Conservation (phyloP, 139 green algal genomes). For the Coccomyxa sp. region DNA sequence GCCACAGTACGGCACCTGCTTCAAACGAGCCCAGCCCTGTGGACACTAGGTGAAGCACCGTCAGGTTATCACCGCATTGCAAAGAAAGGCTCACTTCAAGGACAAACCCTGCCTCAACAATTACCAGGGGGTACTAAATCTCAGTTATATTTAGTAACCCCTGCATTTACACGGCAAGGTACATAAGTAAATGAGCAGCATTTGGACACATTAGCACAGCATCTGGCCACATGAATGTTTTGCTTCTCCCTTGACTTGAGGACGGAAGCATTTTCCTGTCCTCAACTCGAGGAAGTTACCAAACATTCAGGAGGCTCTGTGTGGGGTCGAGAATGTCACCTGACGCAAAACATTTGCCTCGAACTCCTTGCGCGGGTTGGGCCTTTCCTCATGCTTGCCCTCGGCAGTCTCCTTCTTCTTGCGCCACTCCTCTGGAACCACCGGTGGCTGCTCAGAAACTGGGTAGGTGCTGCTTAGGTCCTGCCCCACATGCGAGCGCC, state of each 20-base stretch:
- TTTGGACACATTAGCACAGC: too few species aligned
- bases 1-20: background rate
- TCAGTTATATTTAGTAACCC: too few species aligned
- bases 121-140: too few species aligned
- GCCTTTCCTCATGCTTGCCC: background rate
- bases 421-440: background rate
- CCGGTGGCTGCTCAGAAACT: too few species aligned
- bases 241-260: too few species aligned
- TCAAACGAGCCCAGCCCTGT: background rate
- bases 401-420: background rate
- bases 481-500: background rate
- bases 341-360: background rate
- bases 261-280: background rate
- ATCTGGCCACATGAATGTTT: too few species aligned
- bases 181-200: too few species aligned
- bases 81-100: background rate
- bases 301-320: background rate
- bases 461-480: background rate
- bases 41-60: background rate
- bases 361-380: constrained; percentile 1
- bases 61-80: background rate
- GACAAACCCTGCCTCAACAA: too few species aligned
- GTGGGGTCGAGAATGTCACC: background rate
- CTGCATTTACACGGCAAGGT: too few species aligned
- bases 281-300: background rate